These are phyloP conservation scores for Xylaria palmicola DNA, from an alignment of 495 filamentous ascomycete genomes.

Conservation along the genomic window DNA sequence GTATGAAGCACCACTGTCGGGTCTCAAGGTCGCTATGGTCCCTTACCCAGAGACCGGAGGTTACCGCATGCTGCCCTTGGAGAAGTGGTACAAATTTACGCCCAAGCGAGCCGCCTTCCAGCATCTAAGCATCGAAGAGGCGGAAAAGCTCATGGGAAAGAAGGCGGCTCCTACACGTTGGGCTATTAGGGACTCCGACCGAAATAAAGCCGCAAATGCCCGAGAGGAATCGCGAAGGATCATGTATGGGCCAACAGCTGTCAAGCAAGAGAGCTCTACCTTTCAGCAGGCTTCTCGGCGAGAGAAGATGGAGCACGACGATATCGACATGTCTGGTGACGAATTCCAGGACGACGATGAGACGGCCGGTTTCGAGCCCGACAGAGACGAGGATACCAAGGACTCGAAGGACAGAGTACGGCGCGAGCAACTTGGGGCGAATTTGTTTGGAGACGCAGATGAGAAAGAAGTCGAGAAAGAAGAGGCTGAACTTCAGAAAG, in stretches of 20 bases:
- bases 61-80: conserved; percentile 85
- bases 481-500: conserved; percentile 66
- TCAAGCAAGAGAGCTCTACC: conserved; percentile 54
- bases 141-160: conserved; percentile 74
- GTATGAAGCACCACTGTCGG: conserved; percentile 81
- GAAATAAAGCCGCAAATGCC: conserved; percentile 49
- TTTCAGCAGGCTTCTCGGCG: conserved; percentile 49
- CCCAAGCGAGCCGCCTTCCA: conserved; percentile 76
- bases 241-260: conserved; percentile 42
- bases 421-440: conserved; percentile 81
- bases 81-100: conserved; percentile 93
- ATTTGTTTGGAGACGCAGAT: conserved; percentile 79
- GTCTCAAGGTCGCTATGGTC: conserved; percentile 70
- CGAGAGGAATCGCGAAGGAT: conserved; percentile 48
- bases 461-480: conserved; percentile 84
- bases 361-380: conserved; percentile 71
- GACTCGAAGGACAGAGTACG: conserved; percentile 83
- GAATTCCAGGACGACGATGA: conserved; percentile 77
- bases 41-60: conserved; percentile 52
- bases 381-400: conserved; percentile 81
- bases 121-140: conserved; percentile 76
- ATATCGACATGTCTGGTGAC: conserved; percentile 57
- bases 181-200: conserved; percentile 67
- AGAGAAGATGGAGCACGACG: conserved; percentile 57
- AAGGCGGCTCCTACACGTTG: conserved; percentile 71